Percentiles rank a stretch among this genome's conserved stretches.
Conservation (phyloP, 768 basidiomycete species). For the Panaeolus cyanescens region DNA sequence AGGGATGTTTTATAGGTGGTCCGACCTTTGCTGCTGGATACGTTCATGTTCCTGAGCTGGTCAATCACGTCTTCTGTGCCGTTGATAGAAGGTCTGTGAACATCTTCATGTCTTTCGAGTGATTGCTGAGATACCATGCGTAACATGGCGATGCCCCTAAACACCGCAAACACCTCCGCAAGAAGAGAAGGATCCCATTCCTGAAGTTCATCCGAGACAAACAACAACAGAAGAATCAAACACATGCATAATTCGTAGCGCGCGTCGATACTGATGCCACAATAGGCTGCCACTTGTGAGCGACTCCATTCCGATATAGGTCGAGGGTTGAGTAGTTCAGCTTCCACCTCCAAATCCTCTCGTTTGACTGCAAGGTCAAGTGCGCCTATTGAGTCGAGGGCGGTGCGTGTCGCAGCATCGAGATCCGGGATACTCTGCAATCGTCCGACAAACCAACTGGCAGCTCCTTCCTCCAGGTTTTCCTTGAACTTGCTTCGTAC, state of each 20-base stretch:
- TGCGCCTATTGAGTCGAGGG: conserved; percentile 71
- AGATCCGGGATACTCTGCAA: conserved; percentile 59
- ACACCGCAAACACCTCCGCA: conserved; percentile 78
- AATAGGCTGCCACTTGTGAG: conserved; percentile 64
- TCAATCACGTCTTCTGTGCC: conserved; percentile 64
- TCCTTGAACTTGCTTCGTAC: conserved; percentile 53
- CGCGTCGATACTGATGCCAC: conserved; percentile 61
- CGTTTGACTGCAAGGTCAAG: conserved; percentile 72
- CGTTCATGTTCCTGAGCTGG: conserved; percentile 74
- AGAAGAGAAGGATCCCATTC: conserved; percentile 66
- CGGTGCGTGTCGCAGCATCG: conserved; percentile 53
- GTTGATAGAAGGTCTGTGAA: conserved; percentile 12
- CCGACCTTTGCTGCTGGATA: conserved; percentile 50
- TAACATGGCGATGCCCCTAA: conserved; percentile 75
- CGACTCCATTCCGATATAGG: conserved; percentile 62
- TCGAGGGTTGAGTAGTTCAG: conserved; percentile 50
- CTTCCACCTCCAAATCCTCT: conserved; percentile 67
- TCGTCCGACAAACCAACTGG: conserved; percentile 62
- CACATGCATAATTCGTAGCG: conserved; percentile 76
- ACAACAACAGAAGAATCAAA: conserved; percentile 68
- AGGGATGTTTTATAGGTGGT: conserved; percentile 61
- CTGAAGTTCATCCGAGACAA: conserved; percentile 63
- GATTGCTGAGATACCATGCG: conserved; percentile 63
- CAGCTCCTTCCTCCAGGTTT: conserved; percentile 58
- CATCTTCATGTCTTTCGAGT: conserved; percentile 27